These are phyloP conservation scores for Coelastrella sp. DNA, from an alignment of 139 green algal genomes.

Conservation along the genomic window DNA sequence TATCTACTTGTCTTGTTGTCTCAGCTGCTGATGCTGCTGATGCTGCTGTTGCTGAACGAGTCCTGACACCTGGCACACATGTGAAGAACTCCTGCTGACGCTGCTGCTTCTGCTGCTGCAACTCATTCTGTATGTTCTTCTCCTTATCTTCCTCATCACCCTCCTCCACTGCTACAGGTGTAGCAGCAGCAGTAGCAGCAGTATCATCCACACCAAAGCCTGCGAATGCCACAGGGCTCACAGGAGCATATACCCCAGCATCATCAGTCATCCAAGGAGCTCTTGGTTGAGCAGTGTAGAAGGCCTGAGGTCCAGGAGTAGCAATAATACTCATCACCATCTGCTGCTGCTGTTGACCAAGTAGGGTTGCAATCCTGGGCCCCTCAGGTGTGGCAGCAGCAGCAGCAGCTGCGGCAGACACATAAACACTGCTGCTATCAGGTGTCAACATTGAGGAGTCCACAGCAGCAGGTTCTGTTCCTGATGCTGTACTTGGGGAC, in stretches of 20 bases:
- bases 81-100: background rate
- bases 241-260: background rate
- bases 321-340: background rate
- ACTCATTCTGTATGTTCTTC: no score
- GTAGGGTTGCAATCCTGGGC: background rate
- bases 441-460: no score
- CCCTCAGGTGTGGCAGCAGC: background rate
- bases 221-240: background rate
- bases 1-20: no score
- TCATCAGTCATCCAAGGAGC: constrained; percentile 1
- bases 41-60: background rate
- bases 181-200: constrained; percentile 1
- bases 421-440: background rate
- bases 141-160: background rate
- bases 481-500: no score
- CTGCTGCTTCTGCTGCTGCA: constrained; percentile 6
- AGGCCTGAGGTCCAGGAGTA: background rate
- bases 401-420: background rate
- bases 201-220: background rate
- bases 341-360: background rate
- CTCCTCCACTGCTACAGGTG: background rate
- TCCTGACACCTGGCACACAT: background rate
- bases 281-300: background rate
- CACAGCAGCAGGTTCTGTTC: no score
- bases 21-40: background rate